Conservation (phyloP, 768 basidiomycete genomes). For the Lanmaoa rubissima region DNA sequence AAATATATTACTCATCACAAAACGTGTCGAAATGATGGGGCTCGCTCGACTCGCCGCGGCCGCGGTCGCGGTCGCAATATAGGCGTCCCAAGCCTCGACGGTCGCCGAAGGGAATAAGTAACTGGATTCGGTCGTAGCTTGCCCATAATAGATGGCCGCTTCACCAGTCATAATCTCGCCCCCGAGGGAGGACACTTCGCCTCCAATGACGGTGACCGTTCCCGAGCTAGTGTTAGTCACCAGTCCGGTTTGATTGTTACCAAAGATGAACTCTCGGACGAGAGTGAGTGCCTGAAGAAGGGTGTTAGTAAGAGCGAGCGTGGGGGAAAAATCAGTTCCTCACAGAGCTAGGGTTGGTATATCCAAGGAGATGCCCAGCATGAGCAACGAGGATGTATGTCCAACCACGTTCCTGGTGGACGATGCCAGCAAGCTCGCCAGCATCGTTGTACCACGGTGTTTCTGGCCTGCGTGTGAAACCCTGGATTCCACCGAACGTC, state of each 20-base stretch:
- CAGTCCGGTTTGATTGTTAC: slow-evolving; percentile 56
- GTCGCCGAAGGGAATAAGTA: slow-evolving; percentile 56
- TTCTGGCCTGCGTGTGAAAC: slow-evolving; percentile 64
- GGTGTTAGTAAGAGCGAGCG: not conserved
- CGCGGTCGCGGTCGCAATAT: slow-evolving; percentile 45
- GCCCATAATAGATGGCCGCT: slow-evolving; percentile 54
- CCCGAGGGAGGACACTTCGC: slow-evolving; percentile 46
- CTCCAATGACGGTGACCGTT: slow-evolving; percentile 39
- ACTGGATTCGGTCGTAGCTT: slow-evolving; percentile 45
- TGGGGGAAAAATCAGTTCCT: slow-evolving; percentile 20
- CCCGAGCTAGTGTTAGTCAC: slow-evolving; percentile 37
- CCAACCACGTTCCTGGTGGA: slow-evolving; percentile 70
- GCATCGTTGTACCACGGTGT: slow-evolving; percentile 64
- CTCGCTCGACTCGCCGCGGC: slow-evolving; percentile 12
- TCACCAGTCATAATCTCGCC: slow-evolving; percentile 51
- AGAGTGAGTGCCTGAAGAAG: slow-evolving; percentile 53
- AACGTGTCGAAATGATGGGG: not conserved
- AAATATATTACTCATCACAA: not conserved
- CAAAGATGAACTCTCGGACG: slow-evolving; percentile 65
- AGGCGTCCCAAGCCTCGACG: slow-evolving; percentile 54
- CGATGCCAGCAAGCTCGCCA: slow-evolving; percentile 58
- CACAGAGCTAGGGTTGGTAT: slow-evolving; percentile 42
- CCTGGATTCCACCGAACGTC: slow-evolving; percentile 77
- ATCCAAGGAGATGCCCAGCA: slow-evolving; percentile 39
- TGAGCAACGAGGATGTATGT: slow-evolving; percentile 40